Percentiles rank a stretch among this genome's conserved stretches.
phyloP scores from a whole-genome alignment of 495 filamentous ascomycete species.

The Cercophora newfieldiana region DNA sequence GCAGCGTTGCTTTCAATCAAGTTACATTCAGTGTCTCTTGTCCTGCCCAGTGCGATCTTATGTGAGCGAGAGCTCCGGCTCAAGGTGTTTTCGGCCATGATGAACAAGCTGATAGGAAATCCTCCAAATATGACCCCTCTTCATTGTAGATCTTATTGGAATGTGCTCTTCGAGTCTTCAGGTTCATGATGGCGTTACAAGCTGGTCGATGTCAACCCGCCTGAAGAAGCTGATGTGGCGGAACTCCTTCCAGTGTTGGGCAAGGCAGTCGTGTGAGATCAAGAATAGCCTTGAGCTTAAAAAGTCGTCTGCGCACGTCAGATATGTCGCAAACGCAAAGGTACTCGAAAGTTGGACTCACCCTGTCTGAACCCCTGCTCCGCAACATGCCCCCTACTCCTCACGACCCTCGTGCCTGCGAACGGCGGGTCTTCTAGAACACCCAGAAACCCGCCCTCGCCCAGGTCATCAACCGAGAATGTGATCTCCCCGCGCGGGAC shows the following conservation, averaged over 20 bases:
- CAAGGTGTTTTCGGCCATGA: no score
- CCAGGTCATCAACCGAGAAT: conserved; percentile 76
- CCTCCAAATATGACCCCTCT: neutral
- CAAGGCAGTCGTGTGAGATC: conserved; percentile 71
- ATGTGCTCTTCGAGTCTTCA: neutral
- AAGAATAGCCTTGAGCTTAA: conserved; percentile 75
- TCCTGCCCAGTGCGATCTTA: no score
- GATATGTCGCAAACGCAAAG: neutral
- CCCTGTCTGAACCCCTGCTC: conserved; percentile 65
- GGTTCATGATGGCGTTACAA: conserved; percentile 30
- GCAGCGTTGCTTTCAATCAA: no score
- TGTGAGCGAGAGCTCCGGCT: no score
- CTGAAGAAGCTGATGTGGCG: conserved; percentile 79
- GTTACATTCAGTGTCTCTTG: no score
- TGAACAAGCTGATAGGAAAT: no score
- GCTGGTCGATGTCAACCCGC: conserved; percentile 72
- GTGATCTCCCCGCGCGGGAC: conserved; percentile 83
- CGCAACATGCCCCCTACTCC: conserved; percentile 75
- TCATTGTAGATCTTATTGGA: neutral
- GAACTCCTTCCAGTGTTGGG: conserved; percentile 79
- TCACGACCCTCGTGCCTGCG: conserved; percentile 71
- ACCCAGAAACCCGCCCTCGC: conserved; percentile 53
- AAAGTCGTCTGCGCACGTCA: conserved; percentile 58
- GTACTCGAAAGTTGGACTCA: conserved; percentile 43
- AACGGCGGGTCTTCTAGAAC: conserved; percentile 64